These are phyloP conservation scores for Pyrus hybrid DNA, from an alignment of 331 rosid genomes.

Conservation along the genomic window DNA sequence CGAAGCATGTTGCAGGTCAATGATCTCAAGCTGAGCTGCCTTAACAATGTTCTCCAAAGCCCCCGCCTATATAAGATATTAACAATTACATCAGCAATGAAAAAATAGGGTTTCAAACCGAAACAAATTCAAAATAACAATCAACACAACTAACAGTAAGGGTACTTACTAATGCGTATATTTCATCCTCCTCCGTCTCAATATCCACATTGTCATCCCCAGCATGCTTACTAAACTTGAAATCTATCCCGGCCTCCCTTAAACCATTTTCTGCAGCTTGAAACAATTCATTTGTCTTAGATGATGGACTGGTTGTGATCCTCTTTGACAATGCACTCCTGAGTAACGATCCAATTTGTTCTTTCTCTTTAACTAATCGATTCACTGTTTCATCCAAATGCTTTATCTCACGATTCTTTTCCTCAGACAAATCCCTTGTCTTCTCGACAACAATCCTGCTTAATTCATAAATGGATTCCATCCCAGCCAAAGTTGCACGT, in stretches of 20 bases:
- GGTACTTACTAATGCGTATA: slow-evolving; percentile 63
- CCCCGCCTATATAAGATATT: slow-evolving; percentile 58
- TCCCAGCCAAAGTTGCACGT: slow-evolving; percentile 87
- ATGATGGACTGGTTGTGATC: slow-evolving; percentile 42
- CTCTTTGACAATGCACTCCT: slow-evolving; percentile 77
- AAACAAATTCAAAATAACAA: background rate
- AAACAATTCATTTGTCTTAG: slow-evolving; percentile 57
- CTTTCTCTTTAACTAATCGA: slow-evolving; percentile 71
- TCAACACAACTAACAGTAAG: background rate
- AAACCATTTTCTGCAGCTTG: slow-evolving; percentile 88
- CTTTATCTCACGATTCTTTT: slow-evolving; percentile 48
- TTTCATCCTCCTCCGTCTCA: slow-evolving; percentile 63
- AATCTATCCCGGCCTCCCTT: slow-evolving; percentile 79
- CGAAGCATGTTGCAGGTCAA: slow-evolving; percentile 70
- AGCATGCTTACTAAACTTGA: slow-evolving; percentile 72
- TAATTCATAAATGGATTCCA: slow-evolving; percentile 78
- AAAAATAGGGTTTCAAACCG: slow-evolving; percentile 1
- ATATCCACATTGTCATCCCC: slow-evolving; percentile 37
- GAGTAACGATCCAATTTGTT: slow-evolving; percentile 88
- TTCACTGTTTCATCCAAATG: slow-evolving; percentile 59
- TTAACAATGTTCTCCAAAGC: slow-evolving; percentile 92
- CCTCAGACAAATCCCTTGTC: slow-evolving; percentile 52
- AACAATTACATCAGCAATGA: slow-evolving; percentile 11
- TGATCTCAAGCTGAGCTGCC: slow-evolving; percentile 91
- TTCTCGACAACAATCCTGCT: slow-evolving; percentile 52